Conservation (phyloP, 768 basidiomycete species). For the Suillus bovinus region DNA sequence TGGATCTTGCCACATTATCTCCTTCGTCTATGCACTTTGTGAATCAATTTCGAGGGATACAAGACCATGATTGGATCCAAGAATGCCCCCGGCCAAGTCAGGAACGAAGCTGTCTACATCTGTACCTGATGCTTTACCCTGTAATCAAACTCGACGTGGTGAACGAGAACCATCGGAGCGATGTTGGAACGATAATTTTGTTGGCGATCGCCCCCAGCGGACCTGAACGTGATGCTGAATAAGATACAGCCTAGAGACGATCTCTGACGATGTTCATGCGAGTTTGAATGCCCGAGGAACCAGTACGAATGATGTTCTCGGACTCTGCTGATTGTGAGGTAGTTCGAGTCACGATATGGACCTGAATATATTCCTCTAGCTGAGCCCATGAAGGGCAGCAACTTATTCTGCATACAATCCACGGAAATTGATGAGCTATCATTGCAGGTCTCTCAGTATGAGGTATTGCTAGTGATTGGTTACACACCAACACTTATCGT, state of each 20-base stretch:
- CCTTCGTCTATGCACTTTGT: not conserved
- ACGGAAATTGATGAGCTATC: not conserved
- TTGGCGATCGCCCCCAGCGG: slow-evolving; percentile 62
- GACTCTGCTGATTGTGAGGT: not conserved
- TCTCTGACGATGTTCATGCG: slow-evolving; percentile 76
- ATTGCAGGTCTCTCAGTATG: not conserved
- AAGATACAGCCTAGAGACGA: slow-evolving; percentile 57
- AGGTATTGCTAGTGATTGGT: not conserved
- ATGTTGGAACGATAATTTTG: not conserved
- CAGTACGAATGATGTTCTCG: slow-evolving; percentile 57
- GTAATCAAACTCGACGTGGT: not conserved
- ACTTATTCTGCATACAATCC: not conserved
- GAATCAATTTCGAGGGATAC: not conserved
- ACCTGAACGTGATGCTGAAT: slow-evolving; percentile 63
- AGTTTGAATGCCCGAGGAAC: slow-evolving; percentile 88
- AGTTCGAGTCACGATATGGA: not conserved
- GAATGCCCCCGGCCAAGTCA: not conserved
- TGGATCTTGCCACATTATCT: not conserved
- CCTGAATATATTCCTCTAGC: not conserved
- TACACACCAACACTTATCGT: not conserved
- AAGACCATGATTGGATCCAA: not conserved
- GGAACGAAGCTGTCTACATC: not conserved
- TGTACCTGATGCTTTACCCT: not conserved
- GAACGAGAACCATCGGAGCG: not conserved
- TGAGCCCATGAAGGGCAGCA: not conserved